These are phyloP conservation scores for Cordyceps javanica DNA, from an alignment of 2,329 filamentous ascomycete species.

Conservation along the genomic window DNA sequence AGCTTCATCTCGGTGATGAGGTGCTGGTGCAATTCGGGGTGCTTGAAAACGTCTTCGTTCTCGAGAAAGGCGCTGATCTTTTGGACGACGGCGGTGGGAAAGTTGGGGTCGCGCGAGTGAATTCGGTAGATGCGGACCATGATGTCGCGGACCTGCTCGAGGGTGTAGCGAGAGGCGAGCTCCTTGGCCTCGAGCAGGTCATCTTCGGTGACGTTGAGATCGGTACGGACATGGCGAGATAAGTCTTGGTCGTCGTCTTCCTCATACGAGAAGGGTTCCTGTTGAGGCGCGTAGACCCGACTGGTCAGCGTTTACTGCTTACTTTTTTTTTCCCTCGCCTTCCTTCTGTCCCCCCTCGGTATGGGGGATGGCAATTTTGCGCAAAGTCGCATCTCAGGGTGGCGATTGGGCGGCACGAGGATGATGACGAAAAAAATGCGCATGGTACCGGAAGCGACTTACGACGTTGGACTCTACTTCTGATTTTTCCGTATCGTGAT, in stretches of 20 bases:
- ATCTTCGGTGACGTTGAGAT: slow-evolving; percentile 40
- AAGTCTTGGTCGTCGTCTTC: slow-evolving; percentile 30
- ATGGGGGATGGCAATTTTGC: neutral
- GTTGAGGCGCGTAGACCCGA: neutral
- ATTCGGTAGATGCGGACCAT: slow-evolving; percentile 34
- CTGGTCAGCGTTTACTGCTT: slow-evolving; percentile 1
- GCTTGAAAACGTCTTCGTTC: slow-evolving; percentile 33
- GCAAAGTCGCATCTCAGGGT: neutral
- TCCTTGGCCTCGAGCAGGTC: slow-evolving; percentile 41
- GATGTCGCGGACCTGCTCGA: slow-evolving; percentile 37
- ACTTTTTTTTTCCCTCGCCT: neutral
- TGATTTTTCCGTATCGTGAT: slow-evolving; percentile 8
- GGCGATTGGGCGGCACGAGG: neutral
- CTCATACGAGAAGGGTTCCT: slow-evolving; percentile 33
- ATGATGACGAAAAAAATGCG: neutral
- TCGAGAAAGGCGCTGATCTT: slow-evolving; percentile 37
- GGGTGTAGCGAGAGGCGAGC: slow-evolving; percentile 35
- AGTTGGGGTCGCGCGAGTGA: slow-evolving; percentile 39
- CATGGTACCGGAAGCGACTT: neutral
- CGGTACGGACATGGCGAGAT: slow-evolving; percentile 19
- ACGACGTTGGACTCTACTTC: slow-evolving; percentile 7
- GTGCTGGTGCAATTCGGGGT: slow-evolving; percentile 41
- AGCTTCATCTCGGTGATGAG: slow-evolving; percentile 50
- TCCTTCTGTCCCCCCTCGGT: neutral
- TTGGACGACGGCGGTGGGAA: slow-evolving; percentile 31